phyloP scores from a whole-genome alignment of 2,329 filamentous ascomycete genomes.

The Exophiala spinifera region DNA sequence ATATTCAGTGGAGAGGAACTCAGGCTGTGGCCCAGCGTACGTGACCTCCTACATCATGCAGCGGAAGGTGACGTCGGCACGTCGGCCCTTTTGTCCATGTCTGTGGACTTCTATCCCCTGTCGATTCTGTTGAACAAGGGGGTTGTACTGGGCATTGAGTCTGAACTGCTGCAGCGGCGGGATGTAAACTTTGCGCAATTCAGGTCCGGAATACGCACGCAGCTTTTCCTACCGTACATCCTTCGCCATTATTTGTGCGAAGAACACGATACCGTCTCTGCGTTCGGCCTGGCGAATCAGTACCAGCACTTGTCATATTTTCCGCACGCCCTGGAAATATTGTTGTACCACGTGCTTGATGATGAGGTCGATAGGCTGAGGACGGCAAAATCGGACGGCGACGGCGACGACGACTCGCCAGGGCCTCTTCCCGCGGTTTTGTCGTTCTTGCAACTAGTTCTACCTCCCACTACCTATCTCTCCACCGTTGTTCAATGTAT shows the following conservation, averaged over 20 bases:
- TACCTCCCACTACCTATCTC: slow-evolving; percentile 69
- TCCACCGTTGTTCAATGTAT: slow-evolving; percentile 97
- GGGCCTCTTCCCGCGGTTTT: slow-evolving; percentile 49
- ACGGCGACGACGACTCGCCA: slow-evolving; percentile 27
- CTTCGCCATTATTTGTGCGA: slow-evolving; percentile 74
- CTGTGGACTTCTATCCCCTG: slow-evolving; percentile 92
- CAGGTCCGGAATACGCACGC: slow-evolving; percentile 82
- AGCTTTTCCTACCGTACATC: slow-evolving; percentile 86
- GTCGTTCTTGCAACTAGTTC: slow-evolving; percentile 66
- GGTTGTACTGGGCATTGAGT: slow-evolving; percentile 84
- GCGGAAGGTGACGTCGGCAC: slow-evolving; percentile 47
- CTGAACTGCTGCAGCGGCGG: slow-evolving; percentile 86
- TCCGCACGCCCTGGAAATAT: slow-evolving; percentile 83
- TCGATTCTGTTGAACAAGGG: slow-evolving; percentile 86
- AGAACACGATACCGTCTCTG: slow-evolving; percentile 69
- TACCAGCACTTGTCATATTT: slow-evolving; percentile 90
- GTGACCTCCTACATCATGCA: slow-evolving; percentile 73
- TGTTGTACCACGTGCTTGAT: slow-evolving; percentile 89
- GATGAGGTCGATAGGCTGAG: slow-evolving; percentile 72
- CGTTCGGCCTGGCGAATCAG: slow-evolving; percentile 75
- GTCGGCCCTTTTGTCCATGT: slow-evolving; percentile 63
- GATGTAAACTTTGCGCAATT: slow-evolving; percentile 90
- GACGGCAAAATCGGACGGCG: slow-evolving; percentile 26
- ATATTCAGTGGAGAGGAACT: slow-evolving; percentile 85
- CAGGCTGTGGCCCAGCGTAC: slow-evolving; percentile 83